Base-by-base conservation (phyloP, 192 early-diverging fungal species). In the Coemansia sp. region DNA sequence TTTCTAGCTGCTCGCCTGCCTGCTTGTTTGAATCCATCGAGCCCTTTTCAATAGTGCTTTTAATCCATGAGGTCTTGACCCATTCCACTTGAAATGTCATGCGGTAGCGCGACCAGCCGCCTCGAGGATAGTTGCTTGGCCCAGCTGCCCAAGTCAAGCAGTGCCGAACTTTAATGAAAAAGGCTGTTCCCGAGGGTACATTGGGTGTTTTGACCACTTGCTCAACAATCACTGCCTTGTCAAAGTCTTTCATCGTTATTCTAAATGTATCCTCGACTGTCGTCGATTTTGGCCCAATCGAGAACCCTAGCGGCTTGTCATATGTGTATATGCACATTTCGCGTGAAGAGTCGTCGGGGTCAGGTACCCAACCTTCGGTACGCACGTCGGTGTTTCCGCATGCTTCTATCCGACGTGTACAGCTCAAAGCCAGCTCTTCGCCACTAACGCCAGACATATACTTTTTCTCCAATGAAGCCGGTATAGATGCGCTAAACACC, bases 71-170 rank as follows among this genome's bases (percentile, higher is more conserved):
- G 21, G 55, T 69, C 53, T 76, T 76, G 14, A 55, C 53, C 80
- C 80, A 82, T 56, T 76, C 76, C 6, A 82, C 43, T 45, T 82
- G 68, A 46, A 79, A 74, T 26, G 80, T 66, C 55, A 73, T 71
- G 9, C 47, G 41, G 53, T 75, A 68, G 21, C 63, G 71, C 53
- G 65, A 47, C 61, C 76, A 79, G 6, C 76, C 76, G 30, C 76
- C 76, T 2, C 59, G 55, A 11, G 70, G 76, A 50, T 65, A 43
- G 45, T 52, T 53, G 13, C 57, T 41, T 3, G 72, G 66, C 5
- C 71, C 72, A 0, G 53, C 46, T 0, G 80, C 54, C 69, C 72
- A 71, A 38, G 69, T 66, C 18, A 81, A 30, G 39, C 80, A 82
- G 38, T 71, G 70, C 4, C 77, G 59, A 57, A 79, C 67, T 46